These are phyloP conservation scores for Pseudofabraea citricarpa DNA, from an alignment of 2,329 filamentous ascomycete species.

Conservation along the genomic window DNA sequence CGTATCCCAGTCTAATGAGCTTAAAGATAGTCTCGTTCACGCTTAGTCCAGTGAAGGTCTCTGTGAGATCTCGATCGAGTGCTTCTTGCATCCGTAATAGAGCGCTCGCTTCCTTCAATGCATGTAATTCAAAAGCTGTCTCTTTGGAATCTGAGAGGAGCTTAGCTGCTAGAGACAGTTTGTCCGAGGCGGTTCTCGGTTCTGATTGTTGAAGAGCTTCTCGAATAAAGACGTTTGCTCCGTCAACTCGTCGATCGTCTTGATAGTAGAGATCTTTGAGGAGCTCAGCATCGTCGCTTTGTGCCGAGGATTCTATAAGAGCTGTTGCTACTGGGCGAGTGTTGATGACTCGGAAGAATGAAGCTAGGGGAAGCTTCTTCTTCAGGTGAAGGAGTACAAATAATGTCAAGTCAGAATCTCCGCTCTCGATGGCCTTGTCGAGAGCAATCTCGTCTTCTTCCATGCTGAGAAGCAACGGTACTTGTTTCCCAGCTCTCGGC, in stretches of 20 bases:
- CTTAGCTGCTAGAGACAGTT: slow-evolving; percentile 81
- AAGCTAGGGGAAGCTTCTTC: slow-evolving; percentile 83
- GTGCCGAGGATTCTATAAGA: slow-evolving; percentile 80
- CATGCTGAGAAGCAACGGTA: slow-evolving; percentile 88
- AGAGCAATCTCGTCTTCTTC: slow-evolving; percentile 92
- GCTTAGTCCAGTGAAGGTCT: slow-evolving; percentile 74
- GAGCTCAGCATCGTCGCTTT: slow-evolving; percentile 69
- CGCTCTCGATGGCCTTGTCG: slow-evolving; percentile 94
- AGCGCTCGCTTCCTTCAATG: slow-evolving; percentile 73
- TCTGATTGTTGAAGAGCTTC: slow-evolving; percentile 76
- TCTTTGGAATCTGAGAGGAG: slow-evolving; percentile 82
- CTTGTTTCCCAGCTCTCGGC: slow-evolving; percentile 90
- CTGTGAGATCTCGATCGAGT: slow-evolving; percentile 77
- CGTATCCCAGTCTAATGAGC: slow-evolving; percentile 75
- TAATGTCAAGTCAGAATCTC: slow-evolving; percentile 89
- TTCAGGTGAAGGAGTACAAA: slow-evolving; percentile 84
- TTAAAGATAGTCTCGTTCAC: slow-evolving; percentile 92
- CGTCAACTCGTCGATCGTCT: slow-evolving; percentile 85
- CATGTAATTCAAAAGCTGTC: slow-evolving; percentile 64
- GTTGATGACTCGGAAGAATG: slow-evolving; percentile 91
- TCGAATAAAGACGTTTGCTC: slow-evolving; percentile 78
- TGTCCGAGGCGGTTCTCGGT: slow-evolving; percentile 69
- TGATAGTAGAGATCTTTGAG: slow-evolving; percentile 98
- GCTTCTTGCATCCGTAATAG: slow-evolving; percentile 82
- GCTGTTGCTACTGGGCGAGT: slow-evolving; percentile 79